These are phyloP conservation scores for Rhododendron vialii DNA, from an alignment of 148 eudicot genomes.

Conservation along the genomic window DNA sequence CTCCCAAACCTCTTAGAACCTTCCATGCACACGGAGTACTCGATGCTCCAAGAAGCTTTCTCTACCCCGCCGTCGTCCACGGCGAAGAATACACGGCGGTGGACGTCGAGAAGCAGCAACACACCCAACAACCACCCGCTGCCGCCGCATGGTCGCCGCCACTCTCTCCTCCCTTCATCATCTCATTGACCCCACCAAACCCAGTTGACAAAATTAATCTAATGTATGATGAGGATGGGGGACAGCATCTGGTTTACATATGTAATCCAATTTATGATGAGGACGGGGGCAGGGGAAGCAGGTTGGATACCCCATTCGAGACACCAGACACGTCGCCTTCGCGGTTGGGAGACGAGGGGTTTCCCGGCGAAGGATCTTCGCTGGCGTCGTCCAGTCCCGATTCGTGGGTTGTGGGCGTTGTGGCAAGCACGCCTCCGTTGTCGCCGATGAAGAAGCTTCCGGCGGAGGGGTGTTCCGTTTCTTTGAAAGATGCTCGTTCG, in stretches of 20 bases:
- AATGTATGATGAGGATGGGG: neutral
- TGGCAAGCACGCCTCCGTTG: slow-evolving; percentile 32
- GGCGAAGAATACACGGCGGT: slow-evolving; percentile 14
- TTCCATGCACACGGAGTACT: slow-evolving; percentile 68
- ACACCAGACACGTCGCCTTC: slow-evolving; percentile 81
- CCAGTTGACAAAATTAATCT: slow-evolving; percentile 2
- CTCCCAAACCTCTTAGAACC: slow-evolving; percentile 44
- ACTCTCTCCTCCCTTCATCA: slow-evolving; percentile 19
- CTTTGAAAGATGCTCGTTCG: slow-evolving; percentile 44
- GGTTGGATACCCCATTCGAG: slow-evolving; percentile 61
- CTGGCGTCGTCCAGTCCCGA: neutral
- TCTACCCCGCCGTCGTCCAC: slow-evolving; percentile 47
- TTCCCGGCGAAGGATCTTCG: slow-evolving; percentile 12
- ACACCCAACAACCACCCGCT: slow-evolving; percentile 10
- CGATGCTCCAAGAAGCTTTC: slow-evolving; percentile 60
- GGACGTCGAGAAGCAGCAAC: slow-evolving; percentile 28
- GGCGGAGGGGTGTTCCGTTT: slow-evolving; percentile 45
- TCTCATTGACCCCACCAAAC: neutral
- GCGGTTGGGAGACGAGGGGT: slow-evolving; percentile 28
- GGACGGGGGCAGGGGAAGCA: slow-evolving; percentile 9
- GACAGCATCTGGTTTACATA: slow-evolving; percentile 49
- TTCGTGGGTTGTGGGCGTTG: slow-evolving; percentile 1
- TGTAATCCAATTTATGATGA: slow-evolving; percentile 70
- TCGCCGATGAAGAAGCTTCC: slow-evolving; percentile 69
- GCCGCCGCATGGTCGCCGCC: slow-evolving; percentile 19